These are phyloP conservation scores for Penicillium goetzii DNA, from an alignment of 495 filamentous ascomycete species.

Conservation along the genomic window DNA sequence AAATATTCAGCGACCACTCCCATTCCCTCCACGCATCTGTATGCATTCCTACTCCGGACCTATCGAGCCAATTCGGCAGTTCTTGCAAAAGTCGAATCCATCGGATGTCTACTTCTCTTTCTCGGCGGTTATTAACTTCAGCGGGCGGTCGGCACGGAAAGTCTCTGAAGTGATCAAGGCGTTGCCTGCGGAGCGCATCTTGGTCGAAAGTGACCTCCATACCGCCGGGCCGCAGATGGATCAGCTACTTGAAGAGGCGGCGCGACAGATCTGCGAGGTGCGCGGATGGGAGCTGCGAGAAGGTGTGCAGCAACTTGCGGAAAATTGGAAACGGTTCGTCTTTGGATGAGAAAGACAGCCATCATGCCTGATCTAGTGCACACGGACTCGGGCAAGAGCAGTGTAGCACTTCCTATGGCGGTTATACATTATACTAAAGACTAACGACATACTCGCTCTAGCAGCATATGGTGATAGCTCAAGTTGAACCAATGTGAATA, in stretches of 20 bases:
- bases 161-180: conserved; percentile 68
- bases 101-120: conserved; percentile 87
- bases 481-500: not conserved
- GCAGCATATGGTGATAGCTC: not conserved
- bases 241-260: conserved; percentile 69
- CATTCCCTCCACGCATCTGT: conserved; percentile 89
- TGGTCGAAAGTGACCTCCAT: conserved; percentile 92
- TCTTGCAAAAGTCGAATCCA: conserved; percentile 73
- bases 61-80: conserved; percentile 75
- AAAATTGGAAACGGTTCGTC: conserved; percentile 82
- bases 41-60: conserved; percentile 91
- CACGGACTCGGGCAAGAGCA: not conserved
- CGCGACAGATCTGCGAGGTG: conserved; percentile 70
- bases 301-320: conserved; percentile 68
- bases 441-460: not conserved
- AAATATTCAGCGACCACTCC: conserved; percentile 44
- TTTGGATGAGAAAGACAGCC: conserved; percentile 55
- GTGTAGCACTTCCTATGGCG: not conserved
- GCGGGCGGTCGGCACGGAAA: conserved; percentile 54
- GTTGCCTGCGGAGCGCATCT: conserved; percentile 75
- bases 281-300: conserved; percentile 78
- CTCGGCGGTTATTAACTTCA: conserved; percentile 80
- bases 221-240: conserved; percentile 86
- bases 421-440: not conserved
- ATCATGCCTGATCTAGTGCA: not conserved